Evolutionary conservation across 2,329 filamentous ascomycete genomes (phyloP).

Genomic region (Fonsecaea monophora): DNA sequence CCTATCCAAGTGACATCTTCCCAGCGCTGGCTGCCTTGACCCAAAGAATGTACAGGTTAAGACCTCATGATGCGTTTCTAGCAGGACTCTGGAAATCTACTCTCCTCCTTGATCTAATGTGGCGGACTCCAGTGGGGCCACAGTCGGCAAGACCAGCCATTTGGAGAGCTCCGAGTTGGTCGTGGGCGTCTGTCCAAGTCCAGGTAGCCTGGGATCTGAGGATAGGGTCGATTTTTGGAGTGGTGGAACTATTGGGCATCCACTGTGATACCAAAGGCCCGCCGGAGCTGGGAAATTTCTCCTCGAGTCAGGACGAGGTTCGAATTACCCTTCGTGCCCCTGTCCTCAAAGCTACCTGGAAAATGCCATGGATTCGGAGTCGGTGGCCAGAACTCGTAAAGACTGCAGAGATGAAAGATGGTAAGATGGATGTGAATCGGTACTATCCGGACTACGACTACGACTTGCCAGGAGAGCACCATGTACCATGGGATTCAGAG

Average conservation of each 20-base stretch:
- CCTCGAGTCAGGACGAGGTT: neutral
- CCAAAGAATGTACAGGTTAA: neutral
- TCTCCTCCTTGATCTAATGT: conserved; percentile 1
- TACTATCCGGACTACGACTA: conserved; percentile 4
- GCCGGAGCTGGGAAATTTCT: neutral
- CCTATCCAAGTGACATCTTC: neutral
- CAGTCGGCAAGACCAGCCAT: neutral
- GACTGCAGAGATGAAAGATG: neutral
- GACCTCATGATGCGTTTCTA: neutral
- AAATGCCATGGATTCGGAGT: neutral
- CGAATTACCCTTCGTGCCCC: neutral
- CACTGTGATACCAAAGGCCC: neutral
- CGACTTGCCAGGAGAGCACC: neutral
- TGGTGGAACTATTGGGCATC: neutral
- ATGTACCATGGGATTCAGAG: neutral
- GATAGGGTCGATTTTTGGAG: neutral
- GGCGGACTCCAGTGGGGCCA: neutral
- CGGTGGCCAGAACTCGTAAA: neutral
- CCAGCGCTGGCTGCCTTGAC: neutral
- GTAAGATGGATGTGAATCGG: neutral
- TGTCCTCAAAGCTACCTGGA: neutral
- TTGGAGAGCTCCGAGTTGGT: conserved; percentile 3
- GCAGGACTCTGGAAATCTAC: neutral
- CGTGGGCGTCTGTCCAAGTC: neutral
- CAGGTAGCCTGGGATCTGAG: neutral